phyloP scores from a whole-genome alignment of 2,329 filamentous ascomycete genomes.

The Stagonosporopsis vannaccii region DNA sequence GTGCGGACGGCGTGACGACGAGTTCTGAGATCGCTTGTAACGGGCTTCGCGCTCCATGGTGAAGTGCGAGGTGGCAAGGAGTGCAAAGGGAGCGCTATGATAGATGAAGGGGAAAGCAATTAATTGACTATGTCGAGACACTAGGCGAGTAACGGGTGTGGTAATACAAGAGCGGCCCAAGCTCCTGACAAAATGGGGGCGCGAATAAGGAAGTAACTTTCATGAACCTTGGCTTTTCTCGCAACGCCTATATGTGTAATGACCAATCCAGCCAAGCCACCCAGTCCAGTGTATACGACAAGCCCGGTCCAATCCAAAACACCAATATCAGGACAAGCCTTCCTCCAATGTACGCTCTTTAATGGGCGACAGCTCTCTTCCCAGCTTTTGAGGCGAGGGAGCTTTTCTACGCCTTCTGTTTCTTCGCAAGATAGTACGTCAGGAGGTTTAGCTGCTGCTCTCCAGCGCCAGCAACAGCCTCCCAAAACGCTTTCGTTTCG shows the following conservation, averaged over 20 bases:
- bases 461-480: slow-evolving; percentile 66
- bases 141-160: not conserved
- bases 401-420: slow-evolving; percentile 34
- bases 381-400: not conserved
- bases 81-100: not conserved
- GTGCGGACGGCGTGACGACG: not conserved
- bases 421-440: slow-evolving; percentile 77
- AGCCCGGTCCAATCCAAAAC: not conserved
- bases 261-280: not conserved
- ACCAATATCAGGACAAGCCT: not conserved
- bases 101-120: not conserved
- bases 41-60: not conserved
- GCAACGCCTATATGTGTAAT: slow-evolving; percentile 7
- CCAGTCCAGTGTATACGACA: not conserved
- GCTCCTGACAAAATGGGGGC: not conserved
- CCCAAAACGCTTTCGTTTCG: slow-evolving; percentile 68
- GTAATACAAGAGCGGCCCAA: not conserved
- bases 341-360: not conserved
- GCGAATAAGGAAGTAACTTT: slow-evolving; percentile 1
- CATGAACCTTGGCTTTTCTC: not conserved
- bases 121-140: slow-evolving; percentile 3
- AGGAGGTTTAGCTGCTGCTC: slow-evolving; percentile 79
- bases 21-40: not conserved
- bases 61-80: not conserved
- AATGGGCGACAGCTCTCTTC: not conserved